Conservation (phyloP, 106 monocot genomes). For the Platanthera zijinensis region DNA sequence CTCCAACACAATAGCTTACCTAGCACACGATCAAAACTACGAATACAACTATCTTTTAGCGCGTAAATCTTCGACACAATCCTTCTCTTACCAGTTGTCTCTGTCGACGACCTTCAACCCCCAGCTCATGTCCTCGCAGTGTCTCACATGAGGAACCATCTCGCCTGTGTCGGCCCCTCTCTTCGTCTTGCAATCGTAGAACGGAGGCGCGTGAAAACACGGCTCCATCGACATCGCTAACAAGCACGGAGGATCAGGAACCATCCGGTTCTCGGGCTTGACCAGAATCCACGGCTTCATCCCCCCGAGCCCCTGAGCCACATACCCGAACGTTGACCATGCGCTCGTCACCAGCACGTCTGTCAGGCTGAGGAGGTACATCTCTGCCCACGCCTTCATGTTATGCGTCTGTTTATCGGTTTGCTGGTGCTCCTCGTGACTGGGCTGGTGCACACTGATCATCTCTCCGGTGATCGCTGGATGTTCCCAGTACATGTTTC, state of each 20-base stretch:
- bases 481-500: slow-evolving; percentile 61
- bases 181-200: slow-evolving; percentile 40
- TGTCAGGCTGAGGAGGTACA: slow-evolving; percentile 50
- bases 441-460: slow-evolving; percentile 54
- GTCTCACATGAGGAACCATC: slow-evolving; percentile 38
- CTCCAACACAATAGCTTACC: neutral
- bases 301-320: slow-evolving; percentile 54
- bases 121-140: slow-evolving; percentile 49
- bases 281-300: slow-evolving; percentile 51
- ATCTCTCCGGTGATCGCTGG: slow-evolving; percentile 33
- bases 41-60: neutral
- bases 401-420: slow-evolving; percentile 48
- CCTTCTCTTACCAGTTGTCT: slow-evolving; percentile 35
- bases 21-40: neutral
- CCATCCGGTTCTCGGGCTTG: slow-evolving; percentile 27
- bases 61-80: neutral
- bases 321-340: slow-evolving; percentile 69
- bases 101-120: slow-evolving; percentile 54
- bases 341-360: slow-evolving; percentile 53
- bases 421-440: slow-evolving; percentile 52
- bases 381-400: slow-evolving; percentile 71
- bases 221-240: slow-evolving; percentile 51
- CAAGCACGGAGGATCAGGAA: slow-evolving; percentile 37
- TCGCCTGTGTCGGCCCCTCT: slow-evolving; percentile 16
- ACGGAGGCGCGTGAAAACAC: slow-evolving; percentile 53